These are phyloP conservation scores for Tanacetum coccineum DNA, from an alignment of 129 eudicot species.

Conservation along the genomic window DNA sequence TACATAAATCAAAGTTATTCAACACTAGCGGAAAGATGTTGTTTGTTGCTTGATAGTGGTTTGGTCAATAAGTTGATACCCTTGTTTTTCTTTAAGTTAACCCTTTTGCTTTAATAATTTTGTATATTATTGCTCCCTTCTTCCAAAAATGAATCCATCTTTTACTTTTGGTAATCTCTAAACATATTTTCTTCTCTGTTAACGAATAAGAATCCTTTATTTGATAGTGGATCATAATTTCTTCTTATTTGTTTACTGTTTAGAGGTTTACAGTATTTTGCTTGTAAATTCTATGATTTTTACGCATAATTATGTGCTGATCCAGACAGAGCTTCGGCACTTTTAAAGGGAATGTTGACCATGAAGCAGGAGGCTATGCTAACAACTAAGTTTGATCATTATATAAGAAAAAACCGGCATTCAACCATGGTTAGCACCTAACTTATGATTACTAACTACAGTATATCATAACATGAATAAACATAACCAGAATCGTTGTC, in stretches of 20 bases:
- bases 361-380: too few relatives aligned
- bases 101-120: constrained; percentile 19
- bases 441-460: too few relatives aligned
- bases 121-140: neutral
- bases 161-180: constrained; percentile 15
- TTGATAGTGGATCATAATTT: neutral
- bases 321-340: too few relatives aligned
- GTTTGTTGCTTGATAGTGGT: constrained; percentile 6
- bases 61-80: constrained; percentile 25
- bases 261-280: neutral
- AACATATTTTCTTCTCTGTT: constrained; percentile 12
- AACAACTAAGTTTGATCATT: too few relatives aligned
- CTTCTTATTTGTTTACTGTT: neutral
- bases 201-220: too few relatives aligned
- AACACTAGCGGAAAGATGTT: neutral
- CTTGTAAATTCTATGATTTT: too few relatives aligned
- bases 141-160: constrained; percentile 14
- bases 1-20: neutral
- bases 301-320: too few relatives aligned
- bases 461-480: too few relatives aligned
- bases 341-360: too few relatives aligned
- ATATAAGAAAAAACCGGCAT: too few relatives aligned
- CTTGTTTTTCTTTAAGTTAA: constrained; percentile 13
- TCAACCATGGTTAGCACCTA: too few relatives aligned
- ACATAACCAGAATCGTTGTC: too few relatives aligned